Conservation (phyloP, 2,329 filamentous ascomycete species). For the Exserohilum turcica region DNA sequence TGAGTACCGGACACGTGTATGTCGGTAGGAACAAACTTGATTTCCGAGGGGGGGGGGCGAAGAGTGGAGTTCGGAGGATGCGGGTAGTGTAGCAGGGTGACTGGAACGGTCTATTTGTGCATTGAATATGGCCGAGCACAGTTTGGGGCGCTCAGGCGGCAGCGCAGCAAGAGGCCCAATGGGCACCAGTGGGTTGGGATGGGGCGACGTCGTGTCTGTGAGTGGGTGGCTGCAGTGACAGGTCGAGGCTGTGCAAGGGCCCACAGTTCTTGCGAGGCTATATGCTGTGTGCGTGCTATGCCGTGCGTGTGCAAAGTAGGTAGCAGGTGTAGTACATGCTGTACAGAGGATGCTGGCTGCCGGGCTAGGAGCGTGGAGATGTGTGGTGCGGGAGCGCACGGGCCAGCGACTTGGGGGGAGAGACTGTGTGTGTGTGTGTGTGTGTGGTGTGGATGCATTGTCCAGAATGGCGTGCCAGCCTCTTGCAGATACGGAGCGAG, state of each 20-base stretch:
- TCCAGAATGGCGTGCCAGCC: background rate
- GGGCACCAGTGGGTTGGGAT: constrained; percentile 5
- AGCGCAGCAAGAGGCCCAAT: background rate
- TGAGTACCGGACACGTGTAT: too few species aligned
- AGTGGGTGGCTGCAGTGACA: constrained; percentile 20
- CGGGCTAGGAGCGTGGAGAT: background rate
- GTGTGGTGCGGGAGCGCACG: too few species aligned
- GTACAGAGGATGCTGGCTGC: too few species aligned
- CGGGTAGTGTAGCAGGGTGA: background rate
- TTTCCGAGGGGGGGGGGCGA: too few species aligned
- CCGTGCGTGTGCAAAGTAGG: background rate
- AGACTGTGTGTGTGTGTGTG: too few species aligned
- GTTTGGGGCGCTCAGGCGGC: constrained; percentile 11
- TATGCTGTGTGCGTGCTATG: background rate
- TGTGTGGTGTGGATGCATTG: too few species aligned
- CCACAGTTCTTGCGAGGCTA: constrained; percentile 15
- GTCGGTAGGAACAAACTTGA: too few species aligned
- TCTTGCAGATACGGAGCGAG: constrained; percentile 1
- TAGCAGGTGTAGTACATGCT: constrained; percentile 11
- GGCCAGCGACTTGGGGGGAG: too few species aligned
- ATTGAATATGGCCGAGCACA: constrained; percentile 1
- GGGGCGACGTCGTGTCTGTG: constrained; percentile 10
- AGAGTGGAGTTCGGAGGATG: background rate
- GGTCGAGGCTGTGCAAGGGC: constrained; percentile 15
- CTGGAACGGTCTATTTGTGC: constrained; percentile 2